These are phyloP conservation scores for Hyaloscypha variabilis DNA, from an alignment of 495 filamentous ascomycete species.

Conservation along the genomic window DNA sequence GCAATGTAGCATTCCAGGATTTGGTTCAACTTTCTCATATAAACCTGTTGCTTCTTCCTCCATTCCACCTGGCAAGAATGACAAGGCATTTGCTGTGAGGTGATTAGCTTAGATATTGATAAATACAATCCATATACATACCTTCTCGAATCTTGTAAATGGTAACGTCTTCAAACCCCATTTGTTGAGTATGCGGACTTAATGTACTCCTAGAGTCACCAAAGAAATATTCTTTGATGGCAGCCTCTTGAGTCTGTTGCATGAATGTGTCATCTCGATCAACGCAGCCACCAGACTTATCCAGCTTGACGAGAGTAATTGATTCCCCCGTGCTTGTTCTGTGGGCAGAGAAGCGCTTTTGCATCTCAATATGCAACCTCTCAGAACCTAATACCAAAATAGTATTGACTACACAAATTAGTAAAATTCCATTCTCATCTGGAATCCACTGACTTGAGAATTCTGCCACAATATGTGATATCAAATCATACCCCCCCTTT, in stretches of 20 bases:
- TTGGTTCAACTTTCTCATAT: conserved; percentile 63
- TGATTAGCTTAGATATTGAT: background rate
- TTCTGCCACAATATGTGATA: conserved; percentile 84
- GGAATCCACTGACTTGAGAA: conserved; percentile 66
- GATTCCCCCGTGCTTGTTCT: conserved; percentile 54
- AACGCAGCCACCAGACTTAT: conserved; percentile 87
- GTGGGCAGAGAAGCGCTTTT: conserved; percentile 64
- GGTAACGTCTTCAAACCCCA: conserved; percentile 70
- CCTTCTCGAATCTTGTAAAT: conserved; percentile 67
- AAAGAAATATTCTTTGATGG: conserved; percentile 93
- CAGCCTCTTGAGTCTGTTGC: conserved; percentile 67
- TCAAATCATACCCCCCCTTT: conserved; percentile 69
- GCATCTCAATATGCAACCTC: conserved; percentile 75
- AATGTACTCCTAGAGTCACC: conserved; percentile 75
- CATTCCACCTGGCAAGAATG: conserved; percentile 35
- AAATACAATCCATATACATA: conserved; percentile 30
- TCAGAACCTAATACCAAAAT: conserved; percentile 86
- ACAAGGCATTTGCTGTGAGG: conserved; percentile 35
- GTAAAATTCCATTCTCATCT: conserved; percentile 1
- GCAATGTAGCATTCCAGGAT: conserved; percentile 61
- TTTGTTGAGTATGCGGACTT: conserved; percentile 80
- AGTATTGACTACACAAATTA: conserved; percentile 59
- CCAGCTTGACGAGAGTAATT: conserved; percentile 78
- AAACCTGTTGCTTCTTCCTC: conserved; percentile 40
- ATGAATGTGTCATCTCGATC: conserved; percentile 77